These are phyloP conservation scores for Dactylellina cionopaga DNA, from an alignment of 2,329 filamentous ascomycete species.

Conservation along the genomic window DNA sequence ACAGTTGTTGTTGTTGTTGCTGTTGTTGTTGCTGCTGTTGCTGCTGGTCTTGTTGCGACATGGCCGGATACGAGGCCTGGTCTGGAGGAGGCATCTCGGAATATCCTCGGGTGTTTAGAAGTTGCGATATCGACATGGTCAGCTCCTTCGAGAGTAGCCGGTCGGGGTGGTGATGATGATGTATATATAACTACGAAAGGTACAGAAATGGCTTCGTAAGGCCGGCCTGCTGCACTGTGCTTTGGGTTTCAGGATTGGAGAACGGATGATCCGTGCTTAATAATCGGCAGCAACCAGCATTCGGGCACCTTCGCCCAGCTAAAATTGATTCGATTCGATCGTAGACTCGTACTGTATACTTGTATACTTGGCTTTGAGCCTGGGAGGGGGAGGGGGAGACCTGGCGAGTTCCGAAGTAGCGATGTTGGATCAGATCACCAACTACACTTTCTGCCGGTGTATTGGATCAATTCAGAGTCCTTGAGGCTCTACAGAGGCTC, in stretches of 20 bases:
- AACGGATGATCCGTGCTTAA: constrained; percentile 27
- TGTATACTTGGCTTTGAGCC: not conserved
- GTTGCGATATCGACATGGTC: constrained; percentile 49
- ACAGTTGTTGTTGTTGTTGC: constrained; percentile 1
- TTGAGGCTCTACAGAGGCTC: not conserved
- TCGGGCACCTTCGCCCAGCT: not conserved
- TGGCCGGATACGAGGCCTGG: constrained; percentile 15
- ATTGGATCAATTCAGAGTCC: not conserved
- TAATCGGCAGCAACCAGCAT: constrained; percentile 24
- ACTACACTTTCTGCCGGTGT: not conserved
- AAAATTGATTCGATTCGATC: not conserved
- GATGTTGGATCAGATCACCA: constrained; percentile 17
- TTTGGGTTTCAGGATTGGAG: constrained; percentile 9
- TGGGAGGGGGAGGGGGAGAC: constrained; percentile 15
- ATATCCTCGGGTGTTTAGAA: constrained; percentile 39
- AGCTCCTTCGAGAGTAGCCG: not conserved
- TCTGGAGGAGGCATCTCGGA: constrained; percentile 43
- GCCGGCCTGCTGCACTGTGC: not conserved
- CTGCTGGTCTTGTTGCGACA: constrained; percentile 14
- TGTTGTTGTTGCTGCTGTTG: constrained; percentile 9
- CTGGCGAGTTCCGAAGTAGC: constrained; percentile 28
- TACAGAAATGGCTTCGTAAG: not conserved
- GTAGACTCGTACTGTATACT: not conserved
- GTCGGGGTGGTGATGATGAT: not conserved
- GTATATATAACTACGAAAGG: not conserved